A percentile compares a stretch with the other conserved stretches of the same genome.
phyloP scores from a whole-genome alignment of 2,329 filamentous ascomycete species.

The Metarhizium anisopliae region DNA sequence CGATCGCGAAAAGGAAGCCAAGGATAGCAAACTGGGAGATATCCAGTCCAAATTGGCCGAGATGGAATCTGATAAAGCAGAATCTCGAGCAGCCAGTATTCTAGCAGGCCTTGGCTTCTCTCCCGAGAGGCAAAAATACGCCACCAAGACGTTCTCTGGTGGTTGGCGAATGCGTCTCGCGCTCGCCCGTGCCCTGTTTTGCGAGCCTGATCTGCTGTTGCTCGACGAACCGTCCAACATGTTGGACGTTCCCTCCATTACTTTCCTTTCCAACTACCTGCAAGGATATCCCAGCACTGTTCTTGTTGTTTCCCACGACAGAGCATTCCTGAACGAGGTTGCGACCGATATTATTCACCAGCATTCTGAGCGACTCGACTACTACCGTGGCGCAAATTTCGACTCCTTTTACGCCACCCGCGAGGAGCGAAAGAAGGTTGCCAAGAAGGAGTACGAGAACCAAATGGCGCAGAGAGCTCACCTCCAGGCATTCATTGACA shows the following conservation, averaged over 20 bases:
- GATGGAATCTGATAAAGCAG: slow-evolving; percentile 99
- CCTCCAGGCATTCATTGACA: slow-evolving; percentile 97
- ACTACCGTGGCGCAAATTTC: slow-evolving; percentile 97
- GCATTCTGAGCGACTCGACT: slow-evolving; percentile 92
- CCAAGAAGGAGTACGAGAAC: slow-evolving; percentile 96
- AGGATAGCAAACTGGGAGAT: slow-evolving; percentile 85
- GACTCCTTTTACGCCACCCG: slow-evolving; percentile 95
- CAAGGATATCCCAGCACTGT: slow-evolving; percentile 91
- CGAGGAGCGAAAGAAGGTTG: slow-evolving; percentile 93
- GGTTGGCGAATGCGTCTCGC: slow-evolving; percentile 99
- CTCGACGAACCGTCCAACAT: slow-evolving; percentile 99
- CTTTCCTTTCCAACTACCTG: slow-evolving; percentile 93
- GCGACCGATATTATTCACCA: slow-evolving; percentile 99
- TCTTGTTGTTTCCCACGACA: slow-evolving; percentile 95
- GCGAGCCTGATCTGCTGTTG: slow-evolving; percentile 88
- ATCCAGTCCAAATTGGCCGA: slow-evolving; percentile 87
- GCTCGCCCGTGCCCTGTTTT: slow-evolving; percentile 89
- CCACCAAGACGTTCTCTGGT: slow-evolving; percentile 97
- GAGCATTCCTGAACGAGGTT: slow-evolving; percentile 96
- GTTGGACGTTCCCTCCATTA: slow-evolving; percentile 99
- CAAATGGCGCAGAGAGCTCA: slow-evolving; percentile 92
- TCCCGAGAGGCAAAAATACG: slow-evolving; percentile 78
- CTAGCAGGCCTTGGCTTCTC: slow-evolving; percentile 96
- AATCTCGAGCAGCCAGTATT: slow-evolving; percentile 90
- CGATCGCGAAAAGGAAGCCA: slow-evolving; percentile 79